Base-by-base conservation (phyloP, 176 grass and related monocot species). In the Zoysia japonica region DNA sequence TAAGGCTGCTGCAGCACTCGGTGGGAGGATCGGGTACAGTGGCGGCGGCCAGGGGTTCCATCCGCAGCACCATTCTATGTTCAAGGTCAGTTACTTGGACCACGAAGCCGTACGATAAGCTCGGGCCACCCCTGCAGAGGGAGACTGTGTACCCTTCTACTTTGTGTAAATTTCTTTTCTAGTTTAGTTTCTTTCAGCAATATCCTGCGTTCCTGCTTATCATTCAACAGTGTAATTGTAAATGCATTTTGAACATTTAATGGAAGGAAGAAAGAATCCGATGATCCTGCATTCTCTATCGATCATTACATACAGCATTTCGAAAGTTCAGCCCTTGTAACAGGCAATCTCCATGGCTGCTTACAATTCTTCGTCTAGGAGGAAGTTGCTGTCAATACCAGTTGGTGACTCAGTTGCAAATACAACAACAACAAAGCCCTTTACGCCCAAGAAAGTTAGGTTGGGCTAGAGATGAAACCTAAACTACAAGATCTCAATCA, bases 41-140 rank as follows among this genome's bases (percentile, higher is more conserved):
- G 85, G 82, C 80, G 82, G 78, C 77, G 82, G 80, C 82, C 95
- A 77, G 56, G 89, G 81, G n/a, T 93, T 99, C 70, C 84, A 94
- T 54, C 85, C 81, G 41, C 92, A 88, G 80, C 96, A 95, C 85
- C 86, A 99, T 93, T 95, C 96, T 49, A 91, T 90, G 87, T 99
- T 79, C 92, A 99, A 99, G 96, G 96, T 99, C 90, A 89, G 96
- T 91, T 87, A 52, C 67, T 83, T 67, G 75, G 83, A 78, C 83
- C 83, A 73, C 85, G 87, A 89, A 89, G 87, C 77, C 49, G 50
- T 67, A 46, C 59, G 61, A 85, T 85, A 78, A 38, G 61, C 87
- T 78, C 51, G 20, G 72, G 72, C 82, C 87, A 85, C 82, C 87
- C 87, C 87, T 69, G 51, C 78, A 81, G 73, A 81, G 87, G 87